Conservation (phyloP, 352 stramenopile genomes). For the Globisporangium acanthophoron region DNA sequence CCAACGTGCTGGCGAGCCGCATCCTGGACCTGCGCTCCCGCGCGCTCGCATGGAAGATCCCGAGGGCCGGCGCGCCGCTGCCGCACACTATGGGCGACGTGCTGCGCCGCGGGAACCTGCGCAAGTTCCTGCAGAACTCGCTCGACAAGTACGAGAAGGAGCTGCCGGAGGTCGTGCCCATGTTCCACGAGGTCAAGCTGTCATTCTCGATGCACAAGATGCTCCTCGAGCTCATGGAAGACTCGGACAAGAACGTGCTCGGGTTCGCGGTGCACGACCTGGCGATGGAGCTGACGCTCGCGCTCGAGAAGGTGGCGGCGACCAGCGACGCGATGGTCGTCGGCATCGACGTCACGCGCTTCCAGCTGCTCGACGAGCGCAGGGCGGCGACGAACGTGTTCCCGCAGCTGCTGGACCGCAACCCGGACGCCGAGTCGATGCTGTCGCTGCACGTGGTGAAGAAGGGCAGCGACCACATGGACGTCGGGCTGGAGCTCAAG, state of each 20-base stretch:
- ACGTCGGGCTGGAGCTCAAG: slow-evolving; percentile 45
- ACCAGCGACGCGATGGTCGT: slow-evolving; percentile 32
- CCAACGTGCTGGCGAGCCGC: slow-evolving; percentile 45
- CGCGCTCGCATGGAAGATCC: slow-evolving; percentile 61
- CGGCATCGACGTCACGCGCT: slow-evolving; percentile 49
- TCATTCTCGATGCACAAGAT: slow-evolving; percentile 44
- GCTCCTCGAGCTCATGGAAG: slow-evolving; percentile 43
- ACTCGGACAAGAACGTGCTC: slow-evolving; percentile 42
- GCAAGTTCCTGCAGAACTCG: slow-evolving; percentile 56
- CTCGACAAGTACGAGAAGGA: slow-evolving; percentile 58
- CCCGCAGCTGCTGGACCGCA: slow-evolving; percentile 66
- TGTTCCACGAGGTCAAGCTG: slow-evolving; percentile 58
- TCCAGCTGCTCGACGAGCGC: slow-evolving; percentile 68
- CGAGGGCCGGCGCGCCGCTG: slow-evolving; percentile 43
- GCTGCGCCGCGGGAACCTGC: slow-evolving; percentile 45
- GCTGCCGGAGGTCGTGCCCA: slow-evolving; percentile 30
- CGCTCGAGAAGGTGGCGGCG: slow-evolving; percentile 35
- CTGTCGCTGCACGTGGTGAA: slow-evolving; percentile 45
- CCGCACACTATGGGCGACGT: slow-evolving; percentile 36
- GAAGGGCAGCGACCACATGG: slow-evolving; percentile 43
- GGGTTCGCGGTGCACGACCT: slow-evolving; percentile 54
- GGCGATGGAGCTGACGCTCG: slow-evolving; percentile 36
- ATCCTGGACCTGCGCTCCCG: slow-evolving; percentile 57
- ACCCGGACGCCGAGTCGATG: slow-evolving; percentile 52
- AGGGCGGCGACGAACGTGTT: slow-evolving; percentile 66